Evolutionary conservation across 1,139 yeast genomes (phyloP).

Genomic region (Kodamaea derodonti): DNA sequence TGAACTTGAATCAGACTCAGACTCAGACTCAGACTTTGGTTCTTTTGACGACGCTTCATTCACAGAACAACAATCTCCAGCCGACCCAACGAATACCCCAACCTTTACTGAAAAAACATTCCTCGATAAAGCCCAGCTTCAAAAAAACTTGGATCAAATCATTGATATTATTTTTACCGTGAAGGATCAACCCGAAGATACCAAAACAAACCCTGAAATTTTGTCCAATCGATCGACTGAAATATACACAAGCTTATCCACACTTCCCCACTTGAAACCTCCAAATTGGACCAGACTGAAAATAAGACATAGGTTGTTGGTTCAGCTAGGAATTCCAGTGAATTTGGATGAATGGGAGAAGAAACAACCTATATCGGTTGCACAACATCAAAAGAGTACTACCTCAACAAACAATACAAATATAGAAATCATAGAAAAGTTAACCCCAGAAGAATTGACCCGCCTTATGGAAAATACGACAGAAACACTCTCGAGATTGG

Average conservation of each 20-base stretch:
- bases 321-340: slow-evolving; percentile 57
- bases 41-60: slow-evolving; percentile 42
- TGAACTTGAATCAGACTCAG: slow-evolving; percentile 9
- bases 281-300: slow-evolving; percentile 59
- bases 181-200: not conserved
- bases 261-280: slow-evolving; percentile 43
- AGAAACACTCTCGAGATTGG: slow-evolving; percentile 28
- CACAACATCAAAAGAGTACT: slow-evolving; percentile 1
- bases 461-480: slow-evolving; percentile 20
- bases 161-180: slow-evolving; percentile 22
- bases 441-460: slow-evolving; percentile 18
- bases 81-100: slow-evolving; percentile 1
- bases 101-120: slow-evolving; percentile 15
- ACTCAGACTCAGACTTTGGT: slow-evolving; percentile 21
- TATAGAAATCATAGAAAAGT: slow-evolving; percentile 21
- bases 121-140: slow-evolving; percentile 12
- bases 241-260: slow-evolving; percentile 33
- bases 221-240: slow-evolving; percentile 26
- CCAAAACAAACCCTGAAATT: slow-evolving; percentile 7
- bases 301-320: slow-evolving; percentile 52
- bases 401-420: slow-evolving; percentile 7
- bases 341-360: slow-evolving; percentile 47
- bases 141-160: slow-evolving; percentile 14
- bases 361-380: slow-evolving; percentile 2
- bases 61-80: slow-evolving; percentile 15